These are phyloP conservation scores for Pestalotiopsis fici DNA, from an alignment of 2,329 filamentous ascomycete species.

Conservation along the genomic window DNA sequence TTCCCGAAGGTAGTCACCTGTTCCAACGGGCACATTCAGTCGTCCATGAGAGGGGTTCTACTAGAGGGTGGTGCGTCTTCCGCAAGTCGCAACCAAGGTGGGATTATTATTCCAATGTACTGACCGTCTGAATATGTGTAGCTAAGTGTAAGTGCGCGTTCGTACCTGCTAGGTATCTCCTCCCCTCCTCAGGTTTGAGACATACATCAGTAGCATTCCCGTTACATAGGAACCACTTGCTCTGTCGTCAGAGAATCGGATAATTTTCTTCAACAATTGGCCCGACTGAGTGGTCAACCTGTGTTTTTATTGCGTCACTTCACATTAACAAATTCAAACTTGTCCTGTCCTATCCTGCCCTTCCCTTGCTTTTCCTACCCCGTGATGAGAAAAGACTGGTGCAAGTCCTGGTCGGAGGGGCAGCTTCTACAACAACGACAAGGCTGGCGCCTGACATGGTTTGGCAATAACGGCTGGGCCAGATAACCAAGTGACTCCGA, in stretches of 20 bases:
- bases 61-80: background rate
- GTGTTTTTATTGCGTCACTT: background rate
- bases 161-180: background rate
- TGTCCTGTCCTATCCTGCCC: background rate
- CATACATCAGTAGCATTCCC: background rate
- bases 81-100: background rate
- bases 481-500: background rate
- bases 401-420: background rate
- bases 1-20: background rate
- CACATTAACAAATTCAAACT: background rate
- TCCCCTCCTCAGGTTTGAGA: background rate
- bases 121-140: too few relatives aligned
- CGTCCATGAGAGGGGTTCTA: background rate
- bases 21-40: background rate
- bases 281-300: background rate
- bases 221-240: background rate
- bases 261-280: background rate
- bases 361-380: background rate
- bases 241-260: background rate
- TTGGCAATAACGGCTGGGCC: background rate
- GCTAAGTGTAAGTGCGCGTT: background rate
- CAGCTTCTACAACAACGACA: background rate
- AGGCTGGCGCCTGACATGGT: background rate
- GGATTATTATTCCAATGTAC: background rate
- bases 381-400: background rate